A percentile compares a stretch with the other conserved stretches of the same genome.
Conservation (phyloP, 805 yeast species). For the Cyberlindnera xylosilytica region DNA sequence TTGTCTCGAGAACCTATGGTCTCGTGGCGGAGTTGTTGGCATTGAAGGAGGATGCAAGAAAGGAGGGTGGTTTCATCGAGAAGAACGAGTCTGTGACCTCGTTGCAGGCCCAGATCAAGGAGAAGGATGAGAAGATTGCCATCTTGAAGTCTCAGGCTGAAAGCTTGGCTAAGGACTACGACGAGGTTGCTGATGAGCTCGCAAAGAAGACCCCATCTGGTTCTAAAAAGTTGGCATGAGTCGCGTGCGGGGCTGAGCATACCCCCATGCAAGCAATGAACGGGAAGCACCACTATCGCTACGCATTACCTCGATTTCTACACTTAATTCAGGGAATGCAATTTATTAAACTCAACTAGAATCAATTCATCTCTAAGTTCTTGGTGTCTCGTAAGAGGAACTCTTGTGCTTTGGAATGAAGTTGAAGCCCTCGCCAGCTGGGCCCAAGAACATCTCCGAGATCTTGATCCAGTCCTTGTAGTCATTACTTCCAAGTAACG, state of each 20-base stretch:
- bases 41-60: constrained; percentile 58
- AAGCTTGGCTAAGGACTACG: constrained; percentile 63
- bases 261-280: no score
- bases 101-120: constrained; percentile 25
- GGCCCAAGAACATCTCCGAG: constrained; percentile 93
- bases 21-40: constrained; percentile 70
- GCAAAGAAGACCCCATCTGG: constrained; percentile 2
- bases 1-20: constrained; percentile 78
- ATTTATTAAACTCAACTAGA: background rate
- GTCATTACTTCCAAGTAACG: constrained; percentile 79
- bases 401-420: constrained; percentile 95
- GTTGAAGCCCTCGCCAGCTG: constrained; percentile 67
- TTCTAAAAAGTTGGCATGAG: background rate
- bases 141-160: constrained; percentile 71
- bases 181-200: constrained; percentile 30
- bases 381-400: constrained; percentile 55
- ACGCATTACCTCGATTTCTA: no score
- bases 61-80: constrained; percentile 30
- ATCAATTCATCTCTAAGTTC: background rate
- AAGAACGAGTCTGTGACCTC: constrained; percentile 20
- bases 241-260: no score
- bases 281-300: no score
- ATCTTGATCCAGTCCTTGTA: constrained; percentile 90
- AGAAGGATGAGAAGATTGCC: constrained; percentile 62
- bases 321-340: no score